Percentiles rank a stretch among this genome's conserved stretches.
These are phyloP conservation scores for Globisporangium ultimum DNA, from an alignment of 352 stramenopile species.

Conservation along the genomic window DNA sequence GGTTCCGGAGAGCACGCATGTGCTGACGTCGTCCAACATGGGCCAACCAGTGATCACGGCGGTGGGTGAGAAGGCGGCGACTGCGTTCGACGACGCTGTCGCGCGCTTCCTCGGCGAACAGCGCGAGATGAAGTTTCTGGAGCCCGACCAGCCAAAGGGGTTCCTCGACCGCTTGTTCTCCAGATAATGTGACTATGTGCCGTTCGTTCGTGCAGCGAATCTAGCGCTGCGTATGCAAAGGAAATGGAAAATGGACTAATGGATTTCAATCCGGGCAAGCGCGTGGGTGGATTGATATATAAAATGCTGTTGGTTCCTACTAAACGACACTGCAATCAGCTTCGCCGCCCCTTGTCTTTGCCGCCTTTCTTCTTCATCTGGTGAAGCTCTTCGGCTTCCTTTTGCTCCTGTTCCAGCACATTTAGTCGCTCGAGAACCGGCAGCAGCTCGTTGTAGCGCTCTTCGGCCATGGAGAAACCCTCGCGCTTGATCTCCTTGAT, in stretches of 20 bases:
- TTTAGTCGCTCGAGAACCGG: constrained; percentile 82
- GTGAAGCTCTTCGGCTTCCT: constrained; percentile 73
- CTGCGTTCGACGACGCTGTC: constrained; percentile 88
- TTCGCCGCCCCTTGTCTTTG: constrained; percentile 71
- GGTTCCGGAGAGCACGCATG: constrained; percentile 87
- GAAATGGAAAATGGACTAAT: background rate
- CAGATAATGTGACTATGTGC: constrained; percentile 19
- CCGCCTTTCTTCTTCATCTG: constrained; percentile 72
- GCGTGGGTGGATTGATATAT: background rate
- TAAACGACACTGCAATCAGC: constrained; percentile 24
- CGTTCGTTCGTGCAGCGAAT: too few relatives aligned
- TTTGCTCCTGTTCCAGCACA: constrained; percentile 72
- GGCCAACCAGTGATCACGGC: constrained; percentile 89
- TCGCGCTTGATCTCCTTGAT: constrained; percentile 88
- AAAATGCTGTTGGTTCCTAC: constrained; percentile 24
- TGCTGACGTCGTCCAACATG: constrained; percentile 92
- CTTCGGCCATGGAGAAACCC: constrained; percentile 68
- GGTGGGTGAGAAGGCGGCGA: constrained; percentile 61
- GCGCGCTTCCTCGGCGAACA: constrained; percentile 88
- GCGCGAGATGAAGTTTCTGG: constrained; percentile 84
- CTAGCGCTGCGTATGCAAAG: background rate
- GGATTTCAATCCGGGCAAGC: background rate
- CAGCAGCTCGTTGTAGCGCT: constrained; percentile 78
- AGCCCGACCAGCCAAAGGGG: constrained; percentile 77
- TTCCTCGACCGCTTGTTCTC: constrained; percentile 77